A percentile compares a stretch with the other conserved stretches of the same genome.
phyloP scores from a whole-genome alignment of 139 green algal genomes.

The Volvox reticuliferus region DNA sequence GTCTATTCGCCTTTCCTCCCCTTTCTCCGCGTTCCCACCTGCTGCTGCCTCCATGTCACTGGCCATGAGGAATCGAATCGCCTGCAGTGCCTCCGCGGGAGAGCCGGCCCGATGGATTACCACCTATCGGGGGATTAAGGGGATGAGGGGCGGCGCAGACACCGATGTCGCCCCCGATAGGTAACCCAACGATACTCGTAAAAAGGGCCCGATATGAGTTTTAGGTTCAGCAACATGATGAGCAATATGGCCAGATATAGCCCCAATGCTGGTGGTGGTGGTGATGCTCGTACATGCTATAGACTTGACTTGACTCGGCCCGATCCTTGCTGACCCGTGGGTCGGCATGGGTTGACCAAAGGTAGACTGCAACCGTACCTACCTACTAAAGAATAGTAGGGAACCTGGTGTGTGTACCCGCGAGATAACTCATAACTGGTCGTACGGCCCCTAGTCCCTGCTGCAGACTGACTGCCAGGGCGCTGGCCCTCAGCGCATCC shows the following conservation, averaged over 20 bases:
- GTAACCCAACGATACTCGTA: too few relatives aligned
- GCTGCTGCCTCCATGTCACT: constrained; percentile 6
- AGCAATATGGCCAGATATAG: too few relatives aligned
- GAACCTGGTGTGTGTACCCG: neutral
- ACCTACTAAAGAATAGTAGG: neutral
- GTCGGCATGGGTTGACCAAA: too few relatives aligned
- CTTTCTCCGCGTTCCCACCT: neutral
- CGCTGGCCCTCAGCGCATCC: too few relatives aligned
- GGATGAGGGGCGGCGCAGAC: neutral
- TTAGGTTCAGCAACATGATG: neutral
- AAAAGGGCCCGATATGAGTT: neutral
- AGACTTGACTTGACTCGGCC: too few relatives aligned
- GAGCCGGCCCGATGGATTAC: too few relatives aligned
- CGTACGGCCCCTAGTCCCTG: neutral
- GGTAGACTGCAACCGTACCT: too few relatives aligned
- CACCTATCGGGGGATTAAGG: neutral
- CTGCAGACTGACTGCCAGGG: too few relatives aligned
- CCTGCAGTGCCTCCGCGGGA: too few relatives aligned
- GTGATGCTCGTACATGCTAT: too few relatives aligned
- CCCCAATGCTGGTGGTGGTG: neutral
- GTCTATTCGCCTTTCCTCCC: neutral
- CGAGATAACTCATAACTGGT: neutral
- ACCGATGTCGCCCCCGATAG: neutral
- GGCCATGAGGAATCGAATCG: too few relatives aligned
- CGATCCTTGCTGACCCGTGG: too few relatives aligned